Conservation (phyloP, 371 early-diverging fungal genomes). For the Apophysomyces trapeziformis region DNA sequence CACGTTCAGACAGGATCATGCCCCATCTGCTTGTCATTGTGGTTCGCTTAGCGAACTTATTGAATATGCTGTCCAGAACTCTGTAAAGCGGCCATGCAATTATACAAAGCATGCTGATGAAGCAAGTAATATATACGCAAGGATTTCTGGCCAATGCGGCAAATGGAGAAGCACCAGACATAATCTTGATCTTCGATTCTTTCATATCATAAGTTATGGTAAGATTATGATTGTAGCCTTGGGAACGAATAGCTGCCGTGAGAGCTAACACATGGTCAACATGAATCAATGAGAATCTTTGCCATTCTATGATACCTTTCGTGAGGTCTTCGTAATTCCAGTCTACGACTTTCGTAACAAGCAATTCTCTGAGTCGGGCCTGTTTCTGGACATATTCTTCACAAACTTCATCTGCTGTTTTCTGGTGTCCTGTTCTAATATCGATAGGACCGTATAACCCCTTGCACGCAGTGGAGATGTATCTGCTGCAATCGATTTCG, state of each 20-base stretch:
- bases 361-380: conserved; percentile 42
- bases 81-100: conserved; percentile 36
- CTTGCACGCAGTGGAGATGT: conserved; percentile 29
- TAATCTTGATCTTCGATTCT: conserved; percentile 39
- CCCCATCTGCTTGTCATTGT: conserved; percentile 43
- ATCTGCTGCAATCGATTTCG: conserved; percentile 33
- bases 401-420: conserved; percentile 39
- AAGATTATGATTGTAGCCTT: conserved; percentile 40
- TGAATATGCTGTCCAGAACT: background rate
- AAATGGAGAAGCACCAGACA: conserved; percentile 23
- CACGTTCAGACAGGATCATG: conserved; percentile 41
- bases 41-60: conserved; percentile 36
- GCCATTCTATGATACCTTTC: conserved; percentile 12
- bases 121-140: conserved; percentile 26
- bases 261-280: conserved; percentile 25
- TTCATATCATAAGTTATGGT: conserved; percentile 38
- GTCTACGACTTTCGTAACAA: conserved; percentile 38
- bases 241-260: conserved; percentile 42
- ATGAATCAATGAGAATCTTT: background rate
- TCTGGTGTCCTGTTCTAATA: conserved; percentile 29
- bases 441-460: conserved; percentile 37
- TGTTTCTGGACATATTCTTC: conserved; percentile 42
- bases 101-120: conserved; percentile 46
- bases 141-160: conserved; percentile 31
- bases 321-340: conserved; percentile 49